Base-by-base conservation (phyloP, 1,284 basidiomycete genomes). In the Filobasidium uniguttulatum region DNA sequence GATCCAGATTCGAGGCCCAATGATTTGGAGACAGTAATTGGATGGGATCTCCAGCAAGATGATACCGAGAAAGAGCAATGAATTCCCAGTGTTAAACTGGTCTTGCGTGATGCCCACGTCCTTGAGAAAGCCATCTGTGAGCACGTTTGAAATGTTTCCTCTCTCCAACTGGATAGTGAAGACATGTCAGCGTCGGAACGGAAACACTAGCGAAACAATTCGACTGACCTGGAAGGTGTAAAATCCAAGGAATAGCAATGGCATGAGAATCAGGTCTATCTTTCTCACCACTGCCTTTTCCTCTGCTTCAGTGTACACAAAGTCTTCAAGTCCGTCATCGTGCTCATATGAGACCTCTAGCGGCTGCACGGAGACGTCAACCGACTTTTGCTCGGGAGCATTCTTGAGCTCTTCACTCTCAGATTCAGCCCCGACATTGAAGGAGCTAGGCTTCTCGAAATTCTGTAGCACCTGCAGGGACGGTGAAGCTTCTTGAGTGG, bases 101-200 rank as follows among this genome's bases (percentile, higher is more conserved):
- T 56, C 61, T 6, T 65, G 68, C 1, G 61, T 66, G 36, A 72
- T 47, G 0, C 52, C 49, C 8, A 70, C 55, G 48, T 73, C 69
- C 1, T 53, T 44, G 6, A 73, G 59, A 34, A 73, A 56, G 50
- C 65, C 65, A 58, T 71, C 71, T 2, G 65, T 67, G 59, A 61
- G 63, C 22, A 54, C 44, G 30, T 54, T 54, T 34, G 57, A 53
- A 38, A 61, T 63, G 63, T 67, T 67, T 17, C 59, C 59, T 22
- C 65, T 57, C 49, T 66, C 63, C 5, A 66, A 58, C 43, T 64
- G n/a, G n/a, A n/a, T n/a, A n/a, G n/a, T n/a, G n/a, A n/a, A n/a
- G n/a, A n/a, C n/a, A n/a, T n/a, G n/a, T n/a, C n/a, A n/a, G n/a
- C n/a, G n/a, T n/a, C n/a, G n/a, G n/a, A n/a, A n/a, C n/a, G n/a